A percentile compares a stretch with the other conserved stretches of the same genome.
Conservation (phyloP, 257 asterid genomes). For the Solanum chmielewskii region DNA sequence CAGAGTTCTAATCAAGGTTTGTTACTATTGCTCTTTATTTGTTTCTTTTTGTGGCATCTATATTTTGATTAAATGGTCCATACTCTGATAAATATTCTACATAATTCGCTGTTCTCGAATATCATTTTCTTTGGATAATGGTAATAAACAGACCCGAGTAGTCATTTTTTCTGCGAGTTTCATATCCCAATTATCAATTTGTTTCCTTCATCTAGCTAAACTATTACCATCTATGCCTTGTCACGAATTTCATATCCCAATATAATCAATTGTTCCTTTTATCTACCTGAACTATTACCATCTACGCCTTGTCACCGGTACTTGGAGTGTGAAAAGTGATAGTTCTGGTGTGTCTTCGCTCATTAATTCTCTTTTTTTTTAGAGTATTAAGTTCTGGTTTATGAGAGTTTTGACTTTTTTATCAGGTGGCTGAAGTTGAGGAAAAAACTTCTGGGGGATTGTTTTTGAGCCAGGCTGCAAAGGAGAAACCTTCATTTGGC, state of each 20-base stretch:
- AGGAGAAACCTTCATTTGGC: slow-evolving; percentile 95
- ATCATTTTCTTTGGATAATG: neutral
- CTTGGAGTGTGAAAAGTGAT: neutral
- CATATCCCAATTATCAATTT: neutral
- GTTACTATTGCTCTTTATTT: neutral
- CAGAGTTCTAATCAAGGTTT: slow-evolving; percentile 82
- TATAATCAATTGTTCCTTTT: neutral
- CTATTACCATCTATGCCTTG: neutral
- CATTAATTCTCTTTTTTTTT: neutral
- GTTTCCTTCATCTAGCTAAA: neutral
- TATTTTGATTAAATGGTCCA: neutral
- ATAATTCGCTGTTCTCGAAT: neutral
- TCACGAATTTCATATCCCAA: too few relatives aligned
- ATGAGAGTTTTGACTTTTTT: neutral
- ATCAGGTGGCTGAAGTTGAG: slow-evolving; percentile 81
- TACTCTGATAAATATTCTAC: neutral
- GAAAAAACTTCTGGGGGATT: slow-evolving; percentile 87
- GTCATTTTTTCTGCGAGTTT: neutral
- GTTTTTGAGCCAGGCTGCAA: slow-evolving; percentile 60
- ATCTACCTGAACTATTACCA: neutral
- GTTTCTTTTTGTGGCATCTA: neutral
- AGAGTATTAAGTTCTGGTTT: neutral
- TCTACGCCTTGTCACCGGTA: neutral
- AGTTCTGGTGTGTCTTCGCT: neutral
- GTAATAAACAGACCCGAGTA: neutral